Evolutionary conservation across 176 grass and related monocot species (phyloP).

Genomic region (Alopecurus myosuroides): DNA sequence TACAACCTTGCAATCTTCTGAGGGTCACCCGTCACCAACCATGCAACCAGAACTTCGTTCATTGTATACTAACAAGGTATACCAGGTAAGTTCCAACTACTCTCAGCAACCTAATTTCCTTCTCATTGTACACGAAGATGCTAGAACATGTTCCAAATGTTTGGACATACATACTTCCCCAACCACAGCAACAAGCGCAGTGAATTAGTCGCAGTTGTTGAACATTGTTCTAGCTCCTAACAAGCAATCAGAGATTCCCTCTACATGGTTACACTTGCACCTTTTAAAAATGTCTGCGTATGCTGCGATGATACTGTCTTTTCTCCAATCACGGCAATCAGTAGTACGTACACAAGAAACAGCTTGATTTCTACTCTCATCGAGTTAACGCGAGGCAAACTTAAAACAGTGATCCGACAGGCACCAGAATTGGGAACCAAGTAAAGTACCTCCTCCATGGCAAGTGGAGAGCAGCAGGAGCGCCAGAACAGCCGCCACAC

Average conservation of each 20-base stretch:
- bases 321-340: background rate
- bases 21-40: slow-evolving; percentile 11
- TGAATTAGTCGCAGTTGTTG: background rate
- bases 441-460: slow-evolving; percentile 21
- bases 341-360: background rate
- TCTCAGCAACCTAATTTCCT: background rate
- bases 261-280: background rate
- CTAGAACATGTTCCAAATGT: background rate
- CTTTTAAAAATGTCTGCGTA: background rate
- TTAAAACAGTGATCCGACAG: background rate
- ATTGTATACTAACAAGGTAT: background rate
- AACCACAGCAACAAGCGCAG: background rate
- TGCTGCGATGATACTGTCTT: background rate
- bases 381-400: background rate
- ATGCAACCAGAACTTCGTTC: background rate
- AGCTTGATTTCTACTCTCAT: background rate
- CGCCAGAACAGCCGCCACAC: background rate
- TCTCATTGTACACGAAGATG: background rate
- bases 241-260: background rate
- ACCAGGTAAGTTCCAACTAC: slow-evolving; percentile 4
- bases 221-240: background rate
- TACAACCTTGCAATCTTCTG: background rate
- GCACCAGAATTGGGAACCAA: background rate
- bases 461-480: slow-evolving; percentile 18
- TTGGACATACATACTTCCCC: background rate